Evolutionary conservation across 805 yeast species (phyloP).

Genomic region (Hanseniaspora valbyensis): DNA sequence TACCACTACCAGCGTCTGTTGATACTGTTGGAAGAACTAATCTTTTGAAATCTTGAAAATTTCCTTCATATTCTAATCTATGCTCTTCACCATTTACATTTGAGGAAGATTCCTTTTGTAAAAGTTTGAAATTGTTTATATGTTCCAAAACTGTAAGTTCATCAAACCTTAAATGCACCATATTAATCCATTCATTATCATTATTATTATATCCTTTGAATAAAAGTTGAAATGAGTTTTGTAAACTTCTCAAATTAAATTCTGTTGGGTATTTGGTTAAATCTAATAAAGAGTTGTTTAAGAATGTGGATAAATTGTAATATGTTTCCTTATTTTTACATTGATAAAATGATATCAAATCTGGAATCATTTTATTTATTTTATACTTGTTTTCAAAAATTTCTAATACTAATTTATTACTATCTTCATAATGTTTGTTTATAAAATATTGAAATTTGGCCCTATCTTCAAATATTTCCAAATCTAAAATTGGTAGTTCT

Average conservation of each 20-base stretch:
- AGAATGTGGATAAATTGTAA: slow-evolving; percentile 41
- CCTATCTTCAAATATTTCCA: neutral
- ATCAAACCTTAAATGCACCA: slow-evolving; percentile 7
- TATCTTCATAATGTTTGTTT: neutral
- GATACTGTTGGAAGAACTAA: slow-evolving; percentile 16
- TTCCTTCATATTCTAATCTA: slow-evolving; percentile 9
- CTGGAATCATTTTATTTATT: slow-evolving; percentile 35
- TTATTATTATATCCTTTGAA: neutral
- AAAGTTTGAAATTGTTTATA: slow-evolving; percentile 4
- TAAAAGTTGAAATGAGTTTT: slow-evolving; percentile 22
- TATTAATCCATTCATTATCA: neutral
- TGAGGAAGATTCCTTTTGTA: slow-evolving; percentile 25
- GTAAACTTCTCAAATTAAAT: slow-evolving; percentile 28
- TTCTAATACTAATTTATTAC: slow-evolving; percentile 28
- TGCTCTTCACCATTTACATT: slow-evolving; percentile 27
- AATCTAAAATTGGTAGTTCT: neutral
- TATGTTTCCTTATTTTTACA: slow-evolving; percentile 32
- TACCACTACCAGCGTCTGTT: slow-evolving; percentile 1
- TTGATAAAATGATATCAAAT: slow-evolving; percentile 36
- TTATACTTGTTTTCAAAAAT: slow-evolving; percentile 53
- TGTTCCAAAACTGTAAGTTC: slow-evolving; percentile 11
- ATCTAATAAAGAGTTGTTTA: slow-evolving; percentile 42
- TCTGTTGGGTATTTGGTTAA: slow-evolving; percentile 33
- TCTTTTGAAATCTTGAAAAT: slow-evolving; percentile 17
- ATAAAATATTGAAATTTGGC: neutral